phyloP scores from a whole-genome alignment of 352 stramenopile species.

The Phytophthora pseudosyringae region DNA sequence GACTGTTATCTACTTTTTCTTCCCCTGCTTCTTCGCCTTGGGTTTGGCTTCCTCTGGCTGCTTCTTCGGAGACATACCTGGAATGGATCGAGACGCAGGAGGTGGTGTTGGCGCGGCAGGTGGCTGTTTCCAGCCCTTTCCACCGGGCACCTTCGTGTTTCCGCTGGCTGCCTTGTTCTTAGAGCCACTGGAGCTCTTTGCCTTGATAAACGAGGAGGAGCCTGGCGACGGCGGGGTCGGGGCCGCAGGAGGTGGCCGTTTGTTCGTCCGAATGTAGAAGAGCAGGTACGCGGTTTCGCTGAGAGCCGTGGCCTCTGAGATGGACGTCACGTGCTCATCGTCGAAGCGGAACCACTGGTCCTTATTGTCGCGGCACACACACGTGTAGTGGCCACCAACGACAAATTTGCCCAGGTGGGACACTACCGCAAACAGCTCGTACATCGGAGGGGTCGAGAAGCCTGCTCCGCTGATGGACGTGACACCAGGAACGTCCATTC shows the following conservation, averaged over 20 bases:
- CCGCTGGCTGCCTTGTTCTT: slow-evolving; percentile 28
- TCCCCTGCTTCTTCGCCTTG: slow-evolving; percentile 39
- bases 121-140: slow-evolving; percentile 37
- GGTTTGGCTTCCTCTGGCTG: slow-evolving; percentile 26
- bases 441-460: slow-evolving; percentile 58
- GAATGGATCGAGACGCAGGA: slow-evolving; percentile 32
- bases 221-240: slow-evolving; percentile 17
- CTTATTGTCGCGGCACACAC: slow-evolving; percentile 86
- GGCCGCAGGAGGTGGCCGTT: slow-evolving; percentile 23
- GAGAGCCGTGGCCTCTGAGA: slow-evolving; percentile 73
- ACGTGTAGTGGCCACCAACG: slow-evolving; percentile 85
- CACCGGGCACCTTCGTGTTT: slow-evolving; percentile 21
- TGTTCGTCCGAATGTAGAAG: slow-evolving; percentile 80
- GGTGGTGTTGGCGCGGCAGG: slow-evolving; percentile 5
- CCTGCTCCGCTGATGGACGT: slow-evolving; percentile 25
- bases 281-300: slow-evolving; percentile 82
- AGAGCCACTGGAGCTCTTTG: slow-evolving; percentile 16
- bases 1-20: slow-evolving; percentile 40
- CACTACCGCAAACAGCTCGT: slow-evolving; percentile 87
- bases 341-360: slow-evolving; percentile 89
- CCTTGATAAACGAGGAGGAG: slow-evolving; percentile 32
- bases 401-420: slow-evolving; percentile 84
- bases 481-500: slow-evolving; percentile 24
- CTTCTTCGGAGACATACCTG: slow-evolving; percentile 47
- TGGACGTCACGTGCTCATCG: slow-evolving; percentile 81